phyloP scores from a whole-genome alignment of 331 rosid species.

The Malus hybrid region DNA sequence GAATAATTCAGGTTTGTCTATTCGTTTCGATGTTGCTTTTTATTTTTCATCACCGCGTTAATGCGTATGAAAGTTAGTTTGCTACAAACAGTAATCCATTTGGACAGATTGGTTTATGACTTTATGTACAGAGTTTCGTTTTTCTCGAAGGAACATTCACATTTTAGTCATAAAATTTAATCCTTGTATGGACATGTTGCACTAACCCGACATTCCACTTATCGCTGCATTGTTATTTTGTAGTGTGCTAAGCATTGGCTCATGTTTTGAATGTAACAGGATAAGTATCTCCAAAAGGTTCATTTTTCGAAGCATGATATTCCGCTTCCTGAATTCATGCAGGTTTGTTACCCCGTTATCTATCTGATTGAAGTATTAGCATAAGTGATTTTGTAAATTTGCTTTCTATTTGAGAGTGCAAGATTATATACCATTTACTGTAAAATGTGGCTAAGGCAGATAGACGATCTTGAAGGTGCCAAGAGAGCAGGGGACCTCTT shows the following conservation, averaged over 20 bases:
- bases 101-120: not conserved
- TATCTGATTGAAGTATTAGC: not conserved
- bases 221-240: not conserved
- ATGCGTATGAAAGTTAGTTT: not conserved
- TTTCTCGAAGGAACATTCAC: not conserved
- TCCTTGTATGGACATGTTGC: not conserved
- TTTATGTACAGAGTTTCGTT: not conserved
- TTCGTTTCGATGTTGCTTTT: not conserved
- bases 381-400: not conserved
- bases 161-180: not conserved
- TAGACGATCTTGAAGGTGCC: slow-evolving; percentile 69
- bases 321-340: slow-evolving; percentile 81
- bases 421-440: slow-evolving; percentile 3
- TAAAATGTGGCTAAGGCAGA: slow-evolving; percentile 28
- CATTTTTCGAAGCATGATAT: slow-evolving; percentile 75
- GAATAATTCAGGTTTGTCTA: slow-evolving; percentile 69
- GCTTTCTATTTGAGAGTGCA: not conserved
- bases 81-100: not conserved
- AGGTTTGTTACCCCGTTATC: slow-evolving; percentile 37
- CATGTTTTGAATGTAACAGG: slow-evolving; percentile 29
- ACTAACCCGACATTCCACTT: not conserved
- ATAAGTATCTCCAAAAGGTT: slow-evolving; percentile 80
- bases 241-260: not conserved
- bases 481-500: slow-evolving; percentile 63
- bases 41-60: not conserved